Evolutionary conservation across 1,284 basidiomycete genomes (phyloP), one percentile per base, ranked within the genome.

Genomic region (Irpex rosettiformis): DNA sequence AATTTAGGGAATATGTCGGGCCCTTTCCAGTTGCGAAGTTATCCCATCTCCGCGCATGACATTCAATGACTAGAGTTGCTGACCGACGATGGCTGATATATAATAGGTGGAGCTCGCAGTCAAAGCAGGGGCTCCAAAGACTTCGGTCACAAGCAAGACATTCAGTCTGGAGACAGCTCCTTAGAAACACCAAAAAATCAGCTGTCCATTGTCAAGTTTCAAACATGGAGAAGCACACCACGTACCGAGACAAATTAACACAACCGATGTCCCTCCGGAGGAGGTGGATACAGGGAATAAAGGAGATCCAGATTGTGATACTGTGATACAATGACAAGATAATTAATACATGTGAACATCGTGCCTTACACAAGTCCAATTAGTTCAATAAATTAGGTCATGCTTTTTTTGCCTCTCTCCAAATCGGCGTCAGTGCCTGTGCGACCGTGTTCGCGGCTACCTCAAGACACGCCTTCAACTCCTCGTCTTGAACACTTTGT

Each of bases 371-470:
- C n/a, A 22, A 13, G 52, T 53, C n/a, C n/a, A 11, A 21, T 27
- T 6, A 47, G n/a, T 33, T 3, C 8, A 16, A 48, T 4, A 10
- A 13, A 40, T 21, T 57, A 43, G 10, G 58, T 24, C 52, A 54
- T 37, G 61, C 51, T 18, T 63, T 62, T 52, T 72, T 79, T 52
- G 77, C 64, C 48, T 80, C 74, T 58, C 74, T 73, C 83, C 83
- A 85, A 47, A 85, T 64, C 8, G 84, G 83, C 37, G 83, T 85
- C 55, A 87, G 66, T 16, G 83, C 83, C 66, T 86, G 84, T 7
- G 83, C 78, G 16, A 85, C 83, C 18, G 80, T 82, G 59, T 81
- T 85, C 13, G 79, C 80, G 43, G 83, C 83, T 53, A 84, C 81
- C 68, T 86, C 83, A 61, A 87, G 71, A 60, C 77, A 79, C 10